Conservation (phyloP, 768 basidiomycete genomes). For the Termitomyces sp. region DNA sequence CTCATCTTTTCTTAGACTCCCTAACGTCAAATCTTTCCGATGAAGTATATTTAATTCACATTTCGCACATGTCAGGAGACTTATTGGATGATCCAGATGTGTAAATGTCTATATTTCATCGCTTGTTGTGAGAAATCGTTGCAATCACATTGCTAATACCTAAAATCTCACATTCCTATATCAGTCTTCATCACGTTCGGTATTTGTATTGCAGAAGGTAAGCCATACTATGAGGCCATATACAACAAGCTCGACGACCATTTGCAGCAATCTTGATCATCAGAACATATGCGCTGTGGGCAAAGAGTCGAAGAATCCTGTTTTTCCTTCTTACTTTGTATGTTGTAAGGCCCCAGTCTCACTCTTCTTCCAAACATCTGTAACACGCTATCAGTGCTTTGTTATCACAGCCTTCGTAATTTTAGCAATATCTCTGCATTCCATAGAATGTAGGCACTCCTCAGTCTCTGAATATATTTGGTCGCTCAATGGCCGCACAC, state of each 20-base stretch:
- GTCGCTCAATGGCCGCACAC: neutral
- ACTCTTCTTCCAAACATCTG: neutral
- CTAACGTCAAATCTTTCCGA: neutral
- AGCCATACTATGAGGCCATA: neutral
- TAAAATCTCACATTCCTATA: neutral
- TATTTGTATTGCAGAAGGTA: constrained; percentile 11
- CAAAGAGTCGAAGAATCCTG: constrained; percentile 6
- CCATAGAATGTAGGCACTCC: constrained; percentile 3
- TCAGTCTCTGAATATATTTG: neutral
- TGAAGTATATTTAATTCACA: neutral
- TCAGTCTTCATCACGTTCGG: constrained; percentile 4
- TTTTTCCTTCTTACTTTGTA: constrained; percentile 3
- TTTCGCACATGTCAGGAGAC: neutral
- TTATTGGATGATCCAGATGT: neutral
- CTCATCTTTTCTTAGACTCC: neutral
- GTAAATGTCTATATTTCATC: neutral
- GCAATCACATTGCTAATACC: neutral
- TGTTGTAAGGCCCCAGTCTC: neutral
- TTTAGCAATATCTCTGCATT: constrained; percentile 2
- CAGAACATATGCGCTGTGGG: constrained; percentile 15
- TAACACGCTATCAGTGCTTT: neutral
- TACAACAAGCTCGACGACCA: neutral
- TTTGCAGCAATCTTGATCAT: constrained; percentile 12
- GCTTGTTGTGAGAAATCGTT: neutral
- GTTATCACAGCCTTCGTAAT: constrained; percentile 1